A percentile compares a stretch with the other conserved stretches of the same genome.
Evolutionary conservation across 2,329 filamentous ascomycete genomes (phyloP).

Genomic region (Epichloe sibirici): DNA sequence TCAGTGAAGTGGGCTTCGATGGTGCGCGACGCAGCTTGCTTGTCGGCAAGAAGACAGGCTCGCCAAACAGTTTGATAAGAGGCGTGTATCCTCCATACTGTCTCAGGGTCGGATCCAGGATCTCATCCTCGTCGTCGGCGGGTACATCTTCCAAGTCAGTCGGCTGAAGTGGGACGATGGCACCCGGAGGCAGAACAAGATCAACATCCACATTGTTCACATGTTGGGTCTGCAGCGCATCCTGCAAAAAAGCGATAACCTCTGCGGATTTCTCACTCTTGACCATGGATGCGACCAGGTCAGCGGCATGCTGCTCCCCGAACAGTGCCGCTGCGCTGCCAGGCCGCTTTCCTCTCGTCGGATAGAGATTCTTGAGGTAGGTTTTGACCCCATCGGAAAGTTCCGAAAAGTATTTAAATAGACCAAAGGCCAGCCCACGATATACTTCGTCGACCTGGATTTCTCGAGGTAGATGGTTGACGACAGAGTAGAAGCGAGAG

Average conservation of each 20-base stretch:
- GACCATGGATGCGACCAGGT: conserved; percentile 74
- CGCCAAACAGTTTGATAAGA: conserved; percentile 67
- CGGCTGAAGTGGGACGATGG: conserved; percentile 53
- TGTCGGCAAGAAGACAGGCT: conserved; percentile 77
- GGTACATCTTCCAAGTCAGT: conserved; percentile 47
- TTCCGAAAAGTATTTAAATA: conserved; percentile 91
- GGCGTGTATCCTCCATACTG: conserved; percentile 71
- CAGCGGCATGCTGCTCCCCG: conserved; percentile 83
- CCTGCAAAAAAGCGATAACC: conserved; percentile 59
- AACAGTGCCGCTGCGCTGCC: conserved; percentile 61
- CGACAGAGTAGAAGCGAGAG: conserved; percentile 80
- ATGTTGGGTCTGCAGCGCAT: conserved; percentile 68
- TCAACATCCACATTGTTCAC: conserved; percentile 81
- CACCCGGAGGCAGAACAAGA: conserved; percentile 67
- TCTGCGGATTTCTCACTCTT: conserved; percentile 66
- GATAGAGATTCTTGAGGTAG: conserved; percentile 49
- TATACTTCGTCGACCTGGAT: conserved; percentile 92
- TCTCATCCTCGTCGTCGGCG: conserved; percentile 53
- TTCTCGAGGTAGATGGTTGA: conserved; percentile 80
- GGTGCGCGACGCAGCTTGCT: conserved; percentile 74
- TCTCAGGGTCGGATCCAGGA: conserved; percentile 48
- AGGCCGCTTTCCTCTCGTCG: conserved; percentile 43
- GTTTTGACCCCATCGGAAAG: conserved; percentile 65
- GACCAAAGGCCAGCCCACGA: conserved; percentile 78
- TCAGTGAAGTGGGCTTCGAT: conserved; percentile 72